These are phyloP conservation scores for Penicillium concentricum DNA, from an alignment of 2,329 filamentous ascomycete species.

Conservation along the genomic window DNA sequence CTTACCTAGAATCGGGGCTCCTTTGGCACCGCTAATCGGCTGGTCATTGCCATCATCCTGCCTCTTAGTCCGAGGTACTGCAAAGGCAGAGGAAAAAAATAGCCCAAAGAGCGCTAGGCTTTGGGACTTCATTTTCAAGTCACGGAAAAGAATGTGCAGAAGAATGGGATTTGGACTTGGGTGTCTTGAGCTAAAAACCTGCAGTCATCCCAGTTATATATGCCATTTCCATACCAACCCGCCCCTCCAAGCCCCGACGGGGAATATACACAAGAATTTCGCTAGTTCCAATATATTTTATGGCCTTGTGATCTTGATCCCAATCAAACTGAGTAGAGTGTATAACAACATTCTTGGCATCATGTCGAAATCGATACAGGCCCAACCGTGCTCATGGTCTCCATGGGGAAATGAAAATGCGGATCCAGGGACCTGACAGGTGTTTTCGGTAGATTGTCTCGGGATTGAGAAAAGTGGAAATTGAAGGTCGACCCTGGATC, in stretches of 20 bases:
- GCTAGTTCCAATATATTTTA: not conserved
- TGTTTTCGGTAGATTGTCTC: not conserved
- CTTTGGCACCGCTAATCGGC: slow-evolving; percentile 58
- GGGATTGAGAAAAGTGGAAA: not conserved
- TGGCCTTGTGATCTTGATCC: not conserved
- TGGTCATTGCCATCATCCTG: slow-evolving; percentile 53
- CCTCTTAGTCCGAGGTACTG: slow-evolving; percentile 17
- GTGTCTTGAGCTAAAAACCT: not conserved
- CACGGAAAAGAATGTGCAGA: not conserved
- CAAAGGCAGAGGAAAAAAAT: slow-evolving; percentile 19
- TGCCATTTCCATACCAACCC: not conserved
- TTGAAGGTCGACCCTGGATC: slow-evolving; percentile 7
- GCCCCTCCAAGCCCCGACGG: not conserved
- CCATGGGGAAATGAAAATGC: slow-evolving; percentile 11
- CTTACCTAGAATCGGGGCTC: slow-evolving; percentile 58
- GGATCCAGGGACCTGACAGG: slow-evolving; percentile 16
- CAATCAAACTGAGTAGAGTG: not conserved
- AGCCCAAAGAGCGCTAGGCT: slow-evolving; percentile 14
- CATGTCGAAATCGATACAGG: slow-evolving; percentile 20
- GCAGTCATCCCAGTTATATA: not conserved
- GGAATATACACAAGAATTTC: not conserved
- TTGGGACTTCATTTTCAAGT: slow-evolving; percentile 18
- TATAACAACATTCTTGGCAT: slow-evolving; percentile 28
- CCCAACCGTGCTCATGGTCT: not conserved
- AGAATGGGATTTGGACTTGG: not conserved